Evolutionary conservation across 768 basidiomycete species (phyloP).

Genomic region (Cytidiella melzeri): DNA sequence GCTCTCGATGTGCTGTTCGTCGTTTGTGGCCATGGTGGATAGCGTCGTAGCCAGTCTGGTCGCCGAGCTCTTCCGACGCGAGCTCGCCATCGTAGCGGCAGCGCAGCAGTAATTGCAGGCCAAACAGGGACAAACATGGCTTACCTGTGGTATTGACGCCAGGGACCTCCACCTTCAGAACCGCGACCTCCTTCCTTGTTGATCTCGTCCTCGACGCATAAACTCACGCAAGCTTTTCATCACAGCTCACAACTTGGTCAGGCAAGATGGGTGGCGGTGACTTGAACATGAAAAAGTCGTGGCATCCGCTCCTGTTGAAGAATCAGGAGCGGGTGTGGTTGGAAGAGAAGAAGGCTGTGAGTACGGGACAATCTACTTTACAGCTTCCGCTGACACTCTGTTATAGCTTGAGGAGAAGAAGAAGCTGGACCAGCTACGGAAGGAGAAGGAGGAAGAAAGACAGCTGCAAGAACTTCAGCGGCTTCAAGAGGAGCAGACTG

Average conservation of each 20-base stretch:
- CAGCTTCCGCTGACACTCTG: background rate
- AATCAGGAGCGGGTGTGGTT: conserved; percentile 99
- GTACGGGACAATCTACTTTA: conserved; percentile 26
- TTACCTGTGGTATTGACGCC: conserved; percentile 3
- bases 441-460: conserved; percentile 96
- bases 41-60: conserved; percentile 12
- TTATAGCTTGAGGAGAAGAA: conserved; percentile 94
- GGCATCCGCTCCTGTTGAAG: conserved; percentile 97
- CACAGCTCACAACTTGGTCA: conserved; percentile 15
- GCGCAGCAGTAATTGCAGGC: conserved; percentile 1
- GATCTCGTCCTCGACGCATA: conserved; percentile 11
- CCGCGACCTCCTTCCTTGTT: conserved; percentile 4
- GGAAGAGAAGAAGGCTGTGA: conserved; percentile 92
- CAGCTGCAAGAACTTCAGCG: conserved; percentile 95
- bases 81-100: conserved; percentile 12
- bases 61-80: conserved; percentile 3
- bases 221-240: conserved; percentile 8
- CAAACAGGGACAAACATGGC: conserved; percentile 30
- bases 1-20: conserved; percentile 16
- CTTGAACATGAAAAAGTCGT: conserved; percentile 99
- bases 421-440: conserved; percentile 92
- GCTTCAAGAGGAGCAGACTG: conserved; percentile 91
- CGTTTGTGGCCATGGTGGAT: conserved; percentile 17
- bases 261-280: conserved; percentile 96
- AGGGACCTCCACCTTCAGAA: conserved; percentile 4